Evolutionary conservation across 495 filamentous ascomycete genomes (phyloP).

Genomic region (Apodospora peruviana): DNA sequence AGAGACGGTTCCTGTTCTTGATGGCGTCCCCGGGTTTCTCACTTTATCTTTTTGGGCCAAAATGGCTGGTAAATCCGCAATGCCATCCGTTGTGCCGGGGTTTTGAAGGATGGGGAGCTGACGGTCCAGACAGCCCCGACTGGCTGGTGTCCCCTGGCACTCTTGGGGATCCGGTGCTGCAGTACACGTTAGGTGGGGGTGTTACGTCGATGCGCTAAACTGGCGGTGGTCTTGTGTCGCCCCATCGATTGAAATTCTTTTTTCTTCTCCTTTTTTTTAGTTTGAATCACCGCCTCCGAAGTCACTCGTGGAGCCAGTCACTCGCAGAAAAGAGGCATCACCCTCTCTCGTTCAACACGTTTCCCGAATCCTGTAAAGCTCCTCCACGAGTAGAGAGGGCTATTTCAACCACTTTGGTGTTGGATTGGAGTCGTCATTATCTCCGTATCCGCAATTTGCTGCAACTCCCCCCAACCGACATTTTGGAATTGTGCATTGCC

Average conservation of each 20-base stretch:
- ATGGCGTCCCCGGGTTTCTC: no score
- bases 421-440: background rate
- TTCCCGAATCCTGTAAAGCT: background rate
- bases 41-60: no score
- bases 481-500: background rate
- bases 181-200: background rate
- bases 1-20: no score
- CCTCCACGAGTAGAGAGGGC: background rate
- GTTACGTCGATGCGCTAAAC: background rate
- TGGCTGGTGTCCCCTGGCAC: no score
- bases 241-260: conserved; percentile 2
- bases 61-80: no score
- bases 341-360: background rate
- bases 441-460: no score
- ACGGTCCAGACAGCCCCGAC: no score
- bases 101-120: no score
- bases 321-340: background rate
- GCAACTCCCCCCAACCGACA: background rate
- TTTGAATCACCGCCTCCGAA: no score
- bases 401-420: background rate
- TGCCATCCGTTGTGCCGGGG: no score
- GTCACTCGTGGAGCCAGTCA: background rate
- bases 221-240: background rate
- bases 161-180: no score
- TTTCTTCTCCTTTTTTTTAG: background rate